Percentiles rank a stretch among this genome's conserved stretches.
phyloP scores from a whole-genome alignment of 129 eudicot genomes.

The Helianthus tuberosus region DNA sequence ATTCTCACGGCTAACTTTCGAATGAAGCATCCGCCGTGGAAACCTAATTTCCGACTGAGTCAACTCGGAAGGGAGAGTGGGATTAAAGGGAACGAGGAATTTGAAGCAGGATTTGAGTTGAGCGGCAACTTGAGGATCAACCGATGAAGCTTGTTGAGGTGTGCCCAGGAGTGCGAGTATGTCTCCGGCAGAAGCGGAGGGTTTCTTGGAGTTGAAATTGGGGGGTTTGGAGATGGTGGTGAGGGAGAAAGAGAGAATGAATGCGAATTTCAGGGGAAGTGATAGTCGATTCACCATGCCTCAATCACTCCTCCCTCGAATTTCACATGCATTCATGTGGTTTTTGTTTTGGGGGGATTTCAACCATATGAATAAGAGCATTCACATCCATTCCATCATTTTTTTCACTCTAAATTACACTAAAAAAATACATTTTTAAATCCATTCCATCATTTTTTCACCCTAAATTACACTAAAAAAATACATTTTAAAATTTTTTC shows the following conservation, averaged over 20 bases:
- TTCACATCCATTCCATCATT: no score
- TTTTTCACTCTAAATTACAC: no score
- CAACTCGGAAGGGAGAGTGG: not conserved
- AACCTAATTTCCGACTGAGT: not conserved
- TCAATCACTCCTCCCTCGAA: not conserved
- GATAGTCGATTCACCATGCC: slow-evolving; percentile 35
- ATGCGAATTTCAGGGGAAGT: slow-evolving; percentile 52
- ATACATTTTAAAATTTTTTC: no score
- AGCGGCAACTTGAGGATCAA: slow-evolving; percentile 45
- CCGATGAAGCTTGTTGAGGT: slow-evolving; percentile 55
- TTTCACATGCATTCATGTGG: not conserved
- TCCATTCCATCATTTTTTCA: no score
- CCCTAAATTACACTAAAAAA: no score
- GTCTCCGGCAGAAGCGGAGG: slow-evolving; percentile 61
- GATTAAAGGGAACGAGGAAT: slow-evolving; percentile 70
- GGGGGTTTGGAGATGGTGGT: slow-evolving; percentile 25
- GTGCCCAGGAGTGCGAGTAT: slow-evolving; percentile 76
- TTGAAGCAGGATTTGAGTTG: slow-evolving; percentile 76
- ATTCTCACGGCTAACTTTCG: slow-evolving; percentile 37
- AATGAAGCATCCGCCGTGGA: slow-evolving; percentile 36
- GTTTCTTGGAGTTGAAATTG: slow-evolving; percentile 19
- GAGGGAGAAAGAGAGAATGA: slow-evolving; percentile 63
- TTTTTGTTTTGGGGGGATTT: no score
- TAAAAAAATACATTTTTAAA: no score
- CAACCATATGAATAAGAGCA: no score